Evolutionary conservation across 441 rosid genomes (phyloP).

Genomic region (Breynia disticha): DNA sequence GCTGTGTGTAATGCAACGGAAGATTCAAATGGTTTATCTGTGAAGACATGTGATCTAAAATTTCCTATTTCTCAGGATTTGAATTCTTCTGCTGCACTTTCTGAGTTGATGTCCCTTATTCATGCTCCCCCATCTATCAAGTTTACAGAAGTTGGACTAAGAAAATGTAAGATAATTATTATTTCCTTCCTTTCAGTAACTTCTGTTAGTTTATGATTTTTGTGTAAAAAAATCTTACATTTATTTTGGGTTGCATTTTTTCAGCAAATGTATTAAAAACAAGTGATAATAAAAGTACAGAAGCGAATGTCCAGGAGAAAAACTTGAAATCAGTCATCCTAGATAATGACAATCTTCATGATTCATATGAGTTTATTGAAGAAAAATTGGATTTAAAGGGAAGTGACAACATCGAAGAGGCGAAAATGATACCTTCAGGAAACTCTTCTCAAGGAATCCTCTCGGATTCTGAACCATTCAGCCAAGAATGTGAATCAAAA

Average conservation of each 20-base stretch:
- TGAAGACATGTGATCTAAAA: slow-evolving; percentile 4
- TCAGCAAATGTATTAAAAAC: slow-evolving; percentile 27
- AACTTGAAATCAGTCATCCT: slow-evolving; percentile 17
- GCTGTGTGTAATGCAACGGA: slow-evolving; percentile 10
- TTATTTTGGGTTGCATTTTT: slow-evolving; percentile 13
- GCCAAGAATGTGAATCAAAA: slow-evolving; percentile 16
- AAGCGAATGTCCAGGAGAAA: slow-evolving; percentile 22
- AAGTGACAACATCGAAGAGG: slow-evolving; percentile 16
- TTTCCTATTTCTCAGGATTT: slow-evolving; percentile 16
- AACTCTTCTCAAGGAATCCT: slow-evolving; percentile 16
- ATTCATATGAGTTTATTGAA: slow-evolving; percentile 16
- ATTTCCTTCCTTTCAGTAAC: slow-evolving; percentile 8
- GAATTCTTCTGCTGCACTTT: slow-evolving; percentile 13
- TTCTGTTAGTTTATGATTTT: neutral
- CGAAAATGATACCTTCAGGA: slow-evolving; percentile 13
- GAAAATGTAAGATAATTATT: slow-evolving; percentile 20
- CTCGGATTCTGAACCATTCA: slow-evolving; percentile 10
- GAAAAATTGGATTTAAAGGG: slow-evolving; percentile 15
- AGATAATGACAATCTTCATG: slow-evolving; percentile 13
- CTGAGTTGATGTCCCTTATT: slow-evolving; percentile 34
- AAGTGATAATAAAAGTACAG: slow-evolving; percentile 10
- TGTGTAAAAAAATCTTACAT: neutral
- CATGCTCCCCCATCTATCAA: slow-evolving; percentile 28
- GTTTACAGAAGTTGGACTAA: slow-evolving; percentile 12
- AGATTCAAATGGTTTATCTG: slow-evolving; percentile 8